Evolutionary conservation across 2,329 filamentous ascomycete species (phyloP).

Genomic region (Arthrobotrys sphaeroides): DNA sequence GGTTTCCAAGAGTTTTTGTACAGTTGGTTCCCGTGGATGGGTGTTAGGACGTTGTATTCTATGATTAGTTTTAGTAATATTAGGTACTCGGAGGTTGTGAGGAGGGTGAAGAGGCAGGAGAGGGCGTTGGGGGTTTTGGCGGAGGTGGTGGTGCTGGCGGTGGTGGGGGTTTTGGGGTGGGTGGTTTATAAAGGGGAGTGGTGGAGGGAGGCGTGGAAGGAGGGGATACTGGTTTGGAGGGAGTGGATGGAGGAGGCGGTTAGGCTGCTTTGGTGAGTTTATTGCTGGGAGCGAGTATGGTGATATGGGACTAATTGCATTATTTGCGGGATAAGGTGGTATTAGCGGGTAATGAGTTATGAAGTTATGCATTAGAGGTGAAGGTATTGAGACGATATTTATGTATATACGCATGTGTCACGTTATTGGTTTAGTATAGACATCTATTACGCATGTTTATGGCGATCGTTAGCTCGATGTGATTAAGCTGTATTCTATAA

Average conservation of each 20-base stretch:
- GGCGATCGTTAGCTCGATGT: no score
- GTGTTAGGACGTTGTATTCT: slow-evolving; percentile 92
- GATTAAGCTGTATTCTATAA: no score
- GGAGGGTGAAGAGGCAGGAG: slow-evolving; percentile 75
- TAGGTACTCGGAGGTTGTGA: slow-evolving; percentile 83
- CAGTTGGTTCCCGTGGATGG: slow-evolving; percentile 76
- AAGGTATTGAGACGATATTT: no score
- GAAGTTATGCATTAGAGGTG: no score
- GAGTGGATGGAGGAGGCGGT: slow-evolving; percentile 40
- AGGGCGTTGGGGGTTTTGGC: slow-evolving; percentile 67
- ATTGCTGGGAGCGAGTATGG: no score
- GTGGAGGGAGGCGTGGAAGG: slow-evolving; percentile 24
- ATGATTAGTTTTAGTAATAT: slow-evolving; percentile 94
- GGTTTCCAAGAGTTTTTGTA: slow-evolving; percentile 84
- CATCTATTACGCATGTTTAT: no score
- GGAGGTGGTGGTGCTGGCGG: slow-evolving; percentile 60
- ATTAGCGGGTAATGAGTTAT: no score
- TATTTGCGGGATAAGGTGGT: no score
- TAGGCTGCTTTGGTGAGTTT: slow-evolving; percentile 15
- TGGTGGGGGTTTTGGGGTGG: slow-evolving; percentile 39
- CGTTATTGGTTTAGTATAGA: no score
- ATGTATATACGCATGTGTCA: no score
- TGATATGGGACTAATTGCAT: no score
- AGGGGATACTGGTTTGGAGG: slow-evolving; percentile 8
- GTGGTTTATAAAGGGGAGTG: slow-evolving; percentile 30